Base-by-base conservation (phyloP, 129 eudicot species). In the Centrapalus pauciflorus region DNA sequence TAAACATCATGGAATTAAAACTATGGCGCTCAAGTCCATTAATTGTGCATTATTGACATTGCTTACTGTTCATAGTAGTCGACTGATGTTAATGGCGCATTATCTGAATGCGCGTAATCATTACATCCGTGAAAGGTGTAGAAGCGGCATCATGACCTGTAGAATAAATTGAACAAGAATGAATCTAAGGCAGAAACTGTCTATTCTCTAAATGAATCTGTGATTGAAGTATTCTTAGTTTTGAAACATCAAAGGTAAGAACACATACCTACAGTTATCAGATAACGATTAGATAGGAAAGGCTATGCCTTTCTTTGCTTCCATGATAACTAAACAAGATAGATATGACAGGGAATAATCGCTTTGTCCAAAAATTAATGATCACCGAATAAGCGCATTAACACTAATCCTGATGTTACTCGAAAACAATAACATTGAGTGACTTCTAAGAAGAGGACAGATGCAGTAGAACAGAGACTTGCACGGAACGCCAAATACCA, bases 71-170 rank as follows among this genome's bases (percentile, higher is more conserved):
- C 34, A 56, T 41, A 26, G 29, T 29, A 65, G 30, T 29, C 28
- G 66, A 65, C 61, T 33, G 78, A 65, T 66, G 73, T 30, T 45
- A 55, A 66, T n/a, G 50, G 67, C 43, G 54, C 73, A 66, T 64
- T 74, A 74, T 56, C 32, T 5, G 30, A 43, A 74, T 43, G 73
- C 52, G 60, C 52, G 6, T 55, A 43, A 74, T 74, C 73, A 74
- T 74, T 65, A 66, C 67, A 43, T 55, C 12, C 52, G 32, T 13
- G 73, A 66, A 65, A 65, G 67, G 60, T 66, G 61, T 19, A 29
- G 24, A 38, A 40, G 60, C 21, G 40, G 32, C 71, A 73, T 54
- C 26, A 35, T 62, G 41, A 50, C 24, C 38, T 12, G n/a, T 28
- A 38, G 12, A 41, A 12, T 3, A 38, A 38, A 38, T 5, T 10